Base-by-base conservation (phyloP, 192 early-diverging fungal species). In the Coemansia biformis region DNA sequence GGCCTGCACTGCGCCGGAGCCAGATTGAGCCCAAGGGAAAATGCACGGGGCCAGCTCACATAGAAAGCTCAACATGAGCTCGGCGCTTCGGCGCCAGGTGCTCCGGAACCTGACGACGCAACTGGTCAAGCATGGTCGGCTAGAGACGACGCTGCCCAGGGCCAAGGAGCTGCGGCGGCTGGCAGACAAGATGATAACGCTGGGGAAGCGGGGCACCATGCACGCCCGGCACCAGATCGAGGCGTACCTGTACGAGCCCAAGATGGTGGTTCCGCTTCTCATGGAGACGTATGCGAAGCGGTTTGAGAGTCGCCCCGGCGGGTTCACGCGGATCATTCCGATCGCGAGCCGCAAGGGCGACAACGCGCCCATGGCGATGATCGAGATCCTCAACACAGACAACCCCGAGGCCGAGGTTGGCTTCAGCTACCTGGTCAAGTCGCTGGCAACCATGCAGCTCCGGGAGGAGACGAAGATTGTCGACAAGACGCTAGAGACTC, bases 131-230 rank as follows among this genome's bases (percentile, higher is more conserved):
- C 73, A 92, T 66, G 93, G 91, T 53, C 82, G 89, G 44, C 88
- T 99, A 34, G 83, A 88, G 55, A 99, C 96, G 8, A 99, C 96
- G 0, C 59, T 93, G 10, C 81, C 96, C 4, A 91, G 92, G 60
- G 96, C 96, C 21, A 92, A 89, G 65, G 86, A 88, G 49, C 62
- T 94, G n/a, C 78, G 90, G 63, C 79, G 83, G 23, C 61, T 87
- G 26, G 91, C 83, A 13, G 92, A 99, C 62, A 79, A 90, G 75
- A 85, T 95, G 78, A 87, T 95, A 34, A 87, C 87, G 8, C 72
- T 86, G 29, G 90, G 82, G 48, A 93, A 93, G 67, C 79, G 80
- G 23, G 86, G 86, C 26, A 76, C 71, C 42, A 58, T 66, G 37
- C 69, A 81, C 47, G 83, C 79, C 41, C 75, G 80, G 52, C 55